A percentile compares a stretch with the other conserved stretches of the same genome.
These are phyloP conservation scores for Ascochyta clinopodiicola DNA, from an alignment of 2,329 filamentous ascomycete species.

Conservation along the genomic window DNA sequence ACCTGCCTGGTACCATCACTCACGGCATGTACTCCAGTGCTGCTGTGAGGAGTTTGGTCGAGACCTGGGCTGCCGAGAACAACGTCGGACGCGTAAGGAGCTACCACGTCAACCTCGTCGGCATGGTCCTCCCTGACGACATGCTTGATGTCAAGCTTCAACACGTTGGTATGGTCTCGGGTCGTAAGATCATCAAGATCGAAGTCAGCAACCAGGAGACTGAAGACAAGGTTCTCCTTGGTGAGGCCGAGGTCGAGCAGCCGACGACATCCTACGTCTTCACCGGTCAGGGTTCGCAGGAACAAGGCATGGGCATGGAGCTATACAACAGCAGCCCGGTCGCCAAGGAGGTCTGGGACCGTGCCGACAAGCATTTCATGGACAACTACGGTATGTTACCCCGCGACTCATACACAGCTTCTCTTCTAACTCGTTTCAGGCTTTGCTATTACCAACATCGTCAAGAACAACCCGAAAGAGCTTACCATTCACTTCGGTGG, in stretches of 20 bases:
- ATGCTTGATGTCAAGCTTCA: slow-evolving; percentile 93
- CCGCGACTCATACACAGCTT: slow-evolving; percentile 6
- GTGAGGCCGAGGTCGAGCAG: slow-evolving; percentile 97
- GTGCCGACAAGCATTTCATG: slow-evolving; percentile 94
- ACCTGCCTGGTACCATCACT: slow-evolving; percentile 94
- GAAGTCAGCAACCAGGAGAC: slow-evolving; percentile 95
- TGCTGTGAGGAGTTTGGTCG: slow-evolving; percentile 91
- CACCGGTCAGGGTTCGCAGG: slow-evolving; percentile 96
- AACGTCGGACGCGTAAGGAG: slow-evolving; percentile 96
- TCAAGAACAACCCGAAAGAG: slow-evolving; percentile 99
- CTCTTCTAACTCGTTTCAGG: slow-evolving; percentile 57
- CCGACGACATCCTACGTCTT: slow-evolving; percentile 97
- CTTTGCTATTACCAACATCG: slow-evolving; percentile 97
- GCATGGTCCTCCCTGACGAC: slow-evolving; percentile 98
- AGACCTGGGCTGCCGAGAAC: slow-evolving; percentile 99
- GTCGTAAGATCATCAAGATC: slow-evolving; percentile 99
- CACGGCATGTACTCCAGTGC: slow-evolving; percentile 99
- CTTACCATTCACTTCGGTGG: slow-evolving; percentile 98
- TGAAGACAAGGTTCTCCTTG: slow-evolving; percentile 93
- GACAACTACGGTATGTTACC: slow-evolving; percentile 84
- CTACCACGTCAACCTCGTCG: slow-evolving; percentile 96
- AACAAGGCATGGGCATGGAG: slow-evolving; percentile 99
- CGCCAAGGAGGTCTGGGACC: slow-evolving; percentile 92
- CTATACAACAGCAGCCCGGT: slow-evolving; percentile 92
- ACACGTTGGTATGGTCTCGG: slow-evolving; percentile 96